Conservation (phyloP, 176 grass and related monocot genomes). For the Oryza meyeriana region DNA sequence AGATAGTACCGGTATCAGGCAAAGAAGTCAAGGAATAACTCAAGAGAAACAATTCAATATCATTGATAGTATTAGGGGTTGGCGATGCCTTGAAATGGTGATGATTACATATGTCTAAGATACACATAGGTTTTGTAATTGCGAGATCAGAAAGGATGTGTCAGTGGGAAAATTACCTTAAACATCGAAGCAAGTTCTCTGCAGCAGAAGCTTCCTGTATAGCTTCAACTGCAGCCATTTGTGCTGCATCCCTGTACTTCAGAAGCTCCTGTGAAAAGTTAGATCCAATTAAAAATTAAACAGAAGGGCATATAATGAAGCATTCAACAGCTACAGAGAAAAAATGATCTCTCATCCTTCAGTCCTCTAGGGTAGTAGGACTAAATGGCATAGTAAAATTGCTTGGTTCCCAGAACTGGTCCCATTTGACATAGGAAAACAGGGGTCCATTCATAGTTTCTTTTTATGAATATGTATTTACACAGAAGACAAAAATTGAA, state of each 20-base stretch:
- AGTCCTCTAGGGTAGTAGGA: background rate
- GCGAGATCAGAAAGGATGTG: background rate
- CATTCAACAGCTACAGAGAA: background rate
- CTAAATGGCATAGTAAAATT: background rate
- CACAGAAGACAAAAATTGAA: background rate
- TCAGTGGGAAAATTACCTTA: constrained; percentile 56
- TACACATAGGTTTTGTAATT: background rate
- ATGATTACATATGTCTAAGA: background rate
- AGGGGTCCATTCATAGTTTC: background rate
- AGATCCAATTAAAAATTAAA: background rate
- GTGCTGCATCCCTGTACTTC: constrained; percentile 87
- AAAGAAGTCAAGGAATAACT: background rate
- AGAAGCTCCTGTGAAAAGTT: constrained; percentile 65
- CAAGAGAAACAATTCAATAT: background rate
- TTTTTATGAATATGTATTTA: background rate
- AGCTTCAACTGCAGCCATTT: constrained; percentile 84
- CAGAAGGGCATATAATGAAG: background rate
- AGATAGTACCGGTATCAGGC: background rate
- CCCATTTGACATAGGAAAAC: too few species aligned
- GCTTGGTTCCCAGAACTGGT: background rate
- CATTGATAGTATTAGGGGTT: background rate
- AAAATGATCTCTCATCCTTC: background rate
- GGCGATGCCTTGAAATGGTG: background rate
- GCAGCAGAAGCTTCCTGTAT: constrained; percentile 92
- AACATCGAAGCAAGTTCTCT: constrained; percentile 90